These are phyloP conservation scores for Leccinum barrowsii DNA, from an alignment of 768 basidiomycete genomes.

Conservation along the genomic window DNA sequence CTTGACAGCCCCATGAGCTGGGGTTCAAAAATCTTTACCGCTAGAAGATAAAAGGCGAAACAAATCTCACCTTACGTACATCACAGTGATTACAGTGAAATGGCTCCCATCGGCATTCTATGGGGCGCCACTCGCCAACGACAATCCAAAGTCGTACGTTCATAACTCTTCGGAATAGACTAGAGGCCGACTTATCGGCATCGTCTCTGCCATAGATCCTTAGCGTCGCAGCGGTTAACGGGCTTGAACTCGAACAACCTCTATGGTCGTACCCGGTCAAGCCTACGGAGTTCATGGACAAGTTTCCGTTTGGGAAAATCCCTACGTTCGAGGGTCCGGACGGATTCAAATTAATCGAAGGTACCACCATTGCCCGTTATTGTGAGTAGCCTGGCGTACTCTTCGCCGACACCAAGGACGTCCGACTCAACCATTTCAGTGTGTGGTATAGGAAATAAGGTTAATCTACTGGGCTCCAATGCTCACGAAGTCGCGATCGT, in stretches of 20 bases:
- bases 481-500: conserved; percentile 9
- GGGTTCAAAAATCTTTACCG: not conserved
- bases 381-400: conserved; percentile 4
- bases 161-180: not conserved
- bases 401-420: not conserved
- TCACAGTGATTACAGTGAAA: not conserved
- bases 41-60: not conserved
- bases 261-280: conserved; percentile 14
- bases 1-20: no score
- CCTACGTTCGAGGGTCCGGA: conserved; percentile 21
- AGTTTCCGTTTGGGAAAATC: conserved; percentile 23
- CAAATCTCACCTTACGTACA: no score
- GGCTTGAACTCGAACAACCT: conserved; percentile 10
- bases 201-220: conserved; percentile 8
- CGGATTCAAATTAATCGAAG: conserved; percentile 19
- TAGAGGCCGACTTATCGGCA: not conserved
- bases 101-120: conserved; percentile 18
- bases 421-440: not conserved
- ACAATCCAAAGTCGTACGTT: conserved; percentile 25
- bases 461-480: conserved; percentile 7
- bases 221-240: conserved; percentile 19
- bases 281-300: conserved; percentile 8
- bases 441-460: conserved; percentile 9
- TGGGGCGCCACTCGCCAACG: conserved; percentile 19
- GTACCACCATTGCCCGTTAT: conserved; percentile 21